Evolutionary conservation across 1,139 yeast species (phyloP).

Genomic region (Kurtzmaniella quercitrusa): DNA sequence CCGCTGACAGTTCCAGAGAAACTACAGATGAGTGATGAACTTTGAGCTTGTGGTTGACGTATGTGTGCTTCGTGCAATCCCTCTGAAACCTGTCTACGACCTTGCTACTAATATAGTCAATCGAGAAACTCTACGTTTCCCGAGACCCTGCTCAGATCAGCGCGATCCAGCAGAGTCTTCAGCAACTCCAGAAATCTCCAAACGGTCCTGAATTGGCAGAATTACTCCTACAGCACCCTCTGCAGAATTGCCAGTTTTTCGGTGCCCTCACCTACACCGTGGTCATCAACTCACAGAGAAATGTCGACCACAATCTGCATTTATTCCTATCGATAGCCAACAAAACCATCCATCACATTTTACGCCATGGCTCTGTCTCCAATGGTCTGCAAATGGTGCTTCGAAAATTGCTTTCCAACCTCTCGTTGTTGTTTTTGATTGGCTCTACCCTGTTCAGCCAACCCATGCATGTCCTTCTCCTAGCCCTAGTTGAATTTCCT

Average conservation of each 20-base stretch:
- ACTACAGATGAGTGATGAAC: slow-evolving; percentile 6
- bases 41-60: slow-evolving; percentile 14
- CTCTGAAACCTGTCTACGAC: no score
- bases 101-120: slow-evolving; percentile 15
- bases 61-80: slow-evolving; percentile 9
- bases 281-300: slow-evolving; percentile 38
- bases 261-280: slow-evolving; percentile 70
- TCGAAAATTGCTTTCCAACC: slow-evolving; percentile 44
- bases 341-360: neutral
- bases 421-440: slow-evolving; percentile 46
- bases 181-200: slow-evolving; percentile 49
- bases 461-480: slow-evolving; percentile 2
- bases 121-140: slow-evolving; percentile 39
- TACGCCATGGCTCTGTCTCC: neutral
- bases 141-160: slow-evolving; percentile 40
- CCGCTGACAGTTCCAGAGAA: neutral
- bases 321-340: neutral
- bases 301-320: neutral
- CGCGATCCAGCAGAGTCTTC: slow-evolving; percentile 48
- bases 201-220: slow-evolving; percentile 50
- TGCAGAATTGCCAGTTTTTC: slow-evolving; percentile 56
- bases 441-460: slow-evolving; percentile 12
- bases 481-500: neutral
- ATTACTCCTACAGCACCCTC: slow-evolving; percentile 35
- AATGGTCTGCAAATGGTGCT: slow-evolving; percentile 11